phyloP scores from a whole-genome alignment of 1,284 basidiomycete genomes.

The Trametes polyzona region DNA sequence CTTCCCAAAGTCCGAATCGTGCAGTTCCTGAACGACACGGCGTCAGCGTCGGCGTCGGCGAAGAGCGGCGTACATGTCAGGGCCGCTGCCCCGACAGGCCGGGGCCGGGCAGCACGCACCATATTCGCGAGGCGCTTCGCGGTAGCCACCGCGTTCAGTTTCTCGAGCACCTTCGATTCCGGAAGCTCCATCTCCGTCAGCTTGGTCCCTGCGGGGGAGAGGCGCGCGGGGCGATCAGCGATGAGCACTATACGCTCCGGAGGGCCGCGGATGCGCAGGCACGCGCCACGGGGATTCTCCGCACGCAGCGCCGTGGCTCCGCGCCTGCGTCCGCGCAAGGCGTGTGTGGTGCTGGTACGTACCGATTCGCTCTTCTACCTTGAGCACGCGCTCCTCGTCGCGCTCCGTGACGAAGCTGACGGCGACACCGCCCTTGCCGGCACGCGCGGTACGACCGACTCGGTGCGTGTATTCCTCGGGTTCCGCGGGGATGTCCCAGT shows the following conservation, averaged over 20 bases:
- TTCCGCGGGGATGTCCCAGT: constrained; percentile 92
- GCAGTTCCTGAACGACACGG: constrained; percentile 69
- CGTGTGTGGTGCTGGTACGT: constrained; percentile 35
- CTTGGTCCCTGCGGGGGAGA: constrained; percentile 58
- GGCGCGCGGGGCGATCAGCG: not conserved
- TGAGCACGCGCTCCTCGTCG: constrained; percentile 85
- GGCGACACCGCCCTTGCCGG: constrained; percentile 88
- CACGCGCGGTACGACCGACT: constrained; percentile 92
- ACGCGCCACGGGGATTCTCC: not conserved
- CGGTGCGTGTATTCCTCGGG: constrained; percentile 81
- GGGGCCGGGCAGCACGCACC: constrained; percentile 52
- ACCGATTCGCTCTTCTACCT: constrained; percentile 89
- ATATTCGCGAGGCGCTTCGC: constrained; percentile 94
- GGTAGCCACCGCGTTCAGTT: constrained; percentile 86
- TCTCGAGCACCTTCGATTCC: constrained; percentile 85
- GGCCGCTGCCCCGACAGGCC: not conserved
- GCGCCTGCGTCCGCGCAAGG: not conserved
- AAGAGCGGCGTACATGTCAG: not conserved
- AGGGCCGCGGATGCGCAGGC: not conserved
- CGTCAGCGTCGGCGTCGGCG: constrained; percentile 1
- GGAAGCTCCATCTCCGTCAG: constrained; percentile 75
- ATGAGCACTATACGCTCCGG: not conserved
- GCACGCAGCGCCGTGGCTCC: not conserved
- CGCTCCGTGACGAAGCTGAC: constrained; percentile 95
- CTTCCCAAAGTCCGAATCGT: constrained; percentile 90